Conservation (phyloP, 257 asterid genomes). For the Salvia rosmarinus region DNA sequence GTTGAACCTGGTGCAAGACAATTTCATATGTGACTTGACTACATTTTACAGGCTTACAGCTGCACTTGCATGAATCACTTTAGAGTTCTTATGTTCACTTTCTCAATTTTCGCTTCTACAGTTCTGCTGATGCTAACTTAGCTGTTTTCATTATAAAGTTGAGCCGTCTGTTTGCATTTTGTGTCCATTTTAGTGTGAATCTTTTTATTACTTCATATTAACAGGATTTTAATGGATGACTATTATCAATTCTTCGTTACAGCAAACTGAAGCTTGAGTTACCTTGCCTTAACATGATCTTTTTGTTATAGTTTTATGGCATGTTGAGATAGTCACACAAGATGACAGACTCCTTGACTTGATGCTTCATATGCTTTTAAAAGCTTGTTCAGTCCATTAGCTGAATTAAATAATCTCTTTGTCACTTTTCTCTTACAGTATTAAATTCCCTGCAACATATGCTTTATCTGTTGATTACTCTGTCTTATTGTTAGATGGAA, state of each 20-base stretch:
- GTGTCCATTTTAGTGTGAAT: conserved; percentile 1
- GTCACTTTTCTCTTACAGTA: conserved; percentile 9
- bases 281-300: neutral
- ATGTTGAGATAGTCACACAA: neutral
- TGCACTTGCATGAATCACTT: neutral
- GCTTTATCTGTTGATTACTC: conserved; percentile 19
- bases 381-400: conserved; percentile 24
- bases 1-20: conserved; percentile 15
- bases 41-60: neutral
- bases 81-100: neutral
- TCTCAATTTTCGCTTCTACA: neutral
- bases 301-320: neutral
- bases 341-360: conserved; percentile 3
- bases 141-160: neutral
- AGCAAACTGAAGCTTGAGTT: neutral
- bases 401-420: conserved; percentile 6
- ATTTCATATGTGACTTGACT: neutral
- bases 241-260: neutral
- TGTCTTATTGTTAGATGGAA: conserved; percentile 66
- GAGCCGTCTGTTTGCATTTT: conserved; percentile 6
- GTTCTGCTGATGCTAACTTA: neutral
- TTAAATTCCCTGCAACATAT: conserved; percentile 8
- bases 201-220: conserved; percentile 2
- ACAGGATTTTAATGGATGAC: neutral
- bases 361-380: conserved; percentile 17